phyloP scores from a whole-genome alignment of 2,329 filamentous ascomycete genomes.

The Lachnellula occidentalis region DNA sequence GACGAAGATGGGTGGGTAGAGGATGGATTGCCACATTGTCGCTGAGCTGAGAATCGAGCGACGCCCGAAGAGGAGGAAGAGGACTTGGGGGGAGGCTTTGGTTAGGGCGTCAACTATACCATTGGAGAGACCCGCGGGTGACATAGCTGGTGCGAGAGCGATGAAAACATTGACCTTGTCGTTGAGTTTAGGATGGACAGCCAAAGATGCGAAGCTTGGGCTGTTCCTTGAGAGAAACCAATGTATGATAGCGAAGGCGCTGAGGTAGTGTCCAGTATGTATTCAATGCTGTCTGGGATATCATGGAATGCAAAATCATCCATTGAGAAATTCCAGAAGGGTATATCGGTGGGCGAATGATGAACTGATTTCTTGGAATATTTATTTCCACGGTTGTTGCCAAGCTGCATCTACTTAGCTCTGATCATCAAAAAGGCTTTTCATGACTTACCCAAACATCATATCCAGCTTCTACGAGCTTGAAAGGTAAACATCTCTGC shows the following conservation, averaged over 20 bases:
- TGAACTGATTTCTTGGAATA: slow-evolving; percentile 93
- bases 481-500: slow-evolving; percentile 80
- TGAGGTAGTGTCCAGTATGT: slow-evolving; percentile 78
- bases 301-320: slow-evolving; percentile 98
- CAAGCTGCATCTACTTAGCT: slow-evolving; percentile 53
- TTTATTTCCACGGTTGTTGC: slow-evolving; percentile 97
- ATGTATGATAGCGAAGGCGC: slow-evolving; percentile 89
- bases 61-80: slow-evolving; percentile 89
- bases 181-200: slow-evolving; percentile 88
- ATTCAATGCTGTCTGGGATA: slow-evolving; percentile 89
- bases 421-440: neutral
- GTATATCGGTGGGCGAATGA: slow-evolving; percentile 63
- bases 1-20: slow-evolving; percentile 92
- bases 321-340: slow-evolving; percentile 98
- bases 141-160: slow-evolving; percentile 92
- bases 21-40: slow-evolving; percentile 93
- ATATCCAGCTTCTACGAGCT: slow-evolving; percentile 83
- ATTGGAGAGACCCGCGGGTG: slow-evolving; percentile 82
- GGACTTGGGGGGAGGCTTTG: slow-evolving; percentile 85
- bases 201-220: slow-evolving; percentile 87
- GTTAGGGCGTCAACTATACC: slow-evolving; percentile 88
- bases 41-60: slow-evolving; percentile 87
- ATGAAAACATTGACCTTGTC: slow-evolving; percentile 94
- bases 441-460: slow-evolving; percentile 77
- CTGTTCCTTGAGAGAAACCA: slow-evolving; percentile 94